These are phyloP conservation scores for Xerophyta viscosa DNA, from an alignment of 106 monocot species.

Conservation along the genomic window DNA sequence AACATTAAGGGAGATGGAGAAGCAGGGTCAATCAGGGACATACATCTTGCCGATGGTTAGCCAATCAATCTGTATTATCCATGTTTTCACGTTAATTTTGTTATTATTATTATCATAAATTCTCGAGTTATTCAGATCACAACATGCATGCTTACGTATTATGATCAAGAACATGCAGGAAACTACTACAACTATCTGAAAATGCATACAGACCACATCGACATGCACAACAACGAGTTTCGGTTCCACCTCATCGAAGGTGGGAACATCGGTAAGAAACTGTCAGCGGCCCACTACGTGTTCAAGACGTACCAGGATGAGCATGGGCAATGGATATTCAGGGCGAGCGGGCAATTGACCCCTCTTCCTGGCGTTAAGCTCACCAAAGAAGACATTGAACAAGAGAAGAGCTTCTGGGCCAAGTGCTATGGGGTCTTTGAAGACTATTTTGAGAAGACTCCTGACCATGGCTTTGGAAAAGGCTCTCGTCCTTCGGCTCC, in stretches of 20 bases:
- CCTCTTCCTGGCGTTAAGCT: conserved; percentile 1
- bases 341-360: not conserved
- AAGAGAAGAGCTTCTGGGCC: not conserved
- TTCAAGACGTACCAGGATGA: not conserved
- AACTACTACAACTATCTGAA: not conserved
- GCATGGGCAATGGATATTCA: not conserved
- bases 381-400: not conserved
- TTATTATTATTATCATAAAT: too few relatives aligned
- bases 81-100: too few relatives aligned
- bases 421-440: too few relatives aligned
- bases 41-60: too few relatives aligned
- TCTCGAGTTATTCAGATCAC: too few relatives aligned
- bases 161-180: not conserved
- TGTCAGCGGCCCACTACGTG: not conserved
- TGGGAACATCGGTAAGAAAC: conserved; percentile 1
- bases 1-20: too few relatives aligned
- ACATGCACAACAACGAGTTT: not conserved
- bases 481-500: too few relatives aligned
- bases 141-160: too few relatives aligned
- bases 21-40: too few relatives aligned
- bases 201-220: not conserved
- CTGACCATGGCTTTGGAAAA: too few relatives aligned
- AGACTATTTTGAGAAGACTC: too few relatives aligned
- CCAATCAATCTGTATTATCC: too few relatives aligned
- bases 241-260: not conserved